Base-by-base conservation (phyloP, 177 flowering plant species). In the Vitis hybrid region DNA sequence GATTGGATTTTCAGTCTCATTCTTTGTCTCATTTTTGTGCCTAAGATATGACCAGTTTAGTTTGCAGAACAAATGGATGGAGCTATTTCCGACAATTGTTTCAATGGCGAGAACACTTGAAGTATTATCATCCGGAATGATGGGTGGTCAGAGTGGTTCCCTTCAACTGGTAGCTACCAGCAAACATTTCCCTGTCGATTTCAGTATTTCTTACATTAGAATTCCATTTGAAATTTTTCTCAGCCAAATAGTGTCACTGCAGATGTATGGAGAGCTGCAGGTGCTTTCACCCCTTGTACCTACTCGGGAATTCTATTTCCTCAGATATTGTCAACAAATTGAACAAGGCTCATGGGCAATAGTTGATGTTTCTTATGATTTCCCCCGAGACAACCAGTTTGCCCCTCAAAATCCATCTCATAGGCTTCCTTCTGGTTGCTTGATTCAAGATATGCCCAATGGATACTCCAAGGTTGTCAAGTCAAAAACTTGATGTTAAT, bases 391-490 rank as follows among this genome's bases (percentile, higher is more conserved):
- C 11, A 76, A 65, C 75, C 91, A 85, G 51, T 68, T 83, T 62
- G 51, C 70, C n/a, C 65, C 90, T 59, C 82, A 81, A 26, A 70
- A 68, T 49, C 83, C 66, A 48, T 85, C 72, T 72, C 87, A 80
- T 21, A 80, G 80, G 78, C 87, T 86, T 67, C 92, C 98, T 61
- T 93, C 98, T 13, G 98, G 98, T 23, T 91, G 95, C 80, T 76
- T 91, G 74, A 90, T 93, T 69, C 90, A 90, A 76, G 97, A 91
- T 66, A 84, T 90, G 89, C 89, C 90, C 45, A 89, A 91, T 76
- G 97, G 98, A 15, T 87, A 84, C 74, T 86, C 92, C 30, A 87
- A 91, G 93, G 98, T 92, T 69, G 57, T 60, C 57, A 1, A 62
- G 9, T 39, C 19, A 30, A 26, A 1, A 26, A 26, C 30, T 26